Percentiles rank a stretch among this genome's conserved stretches.
These are phyloP conservation scores for Fusarium sp. DNA, from an alignment of 2,329 filamentous ascomycete genomes.

Conservation along the genomic window DNA sequence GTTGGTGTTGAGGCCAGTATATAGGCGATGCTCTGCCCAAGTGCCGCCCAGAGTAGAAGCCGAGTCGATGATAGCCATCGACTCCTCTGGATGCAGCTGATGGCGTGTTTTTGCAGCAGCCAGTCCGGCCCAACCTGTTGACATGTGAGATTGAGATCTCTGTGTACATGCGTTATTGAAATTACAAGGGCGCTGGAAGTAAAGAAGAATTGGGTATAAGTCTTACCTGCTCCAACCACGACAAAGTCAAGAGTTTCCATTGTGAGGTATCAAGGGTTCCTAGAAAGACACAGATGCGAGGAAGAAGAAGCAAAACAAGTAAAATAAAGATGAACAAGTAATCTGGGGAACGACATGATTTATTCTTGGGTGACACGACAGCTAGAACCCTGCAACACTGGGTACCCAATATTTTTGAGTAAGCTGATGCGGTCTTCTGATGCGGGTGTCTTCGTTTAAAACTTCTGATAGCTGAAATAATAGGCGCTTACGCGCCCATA, in stretches of 20 bases:
- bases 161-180: background rate
- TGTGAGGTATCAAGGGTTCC: background rate
- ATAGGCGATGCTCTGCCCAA: constrained; percentile 76
- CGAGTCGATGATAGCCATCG: constrained; percentile 70
- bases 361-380: background rate
- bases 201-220: constrained; percentile 19
- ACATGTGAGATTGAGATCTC: constrained; percentile 6
- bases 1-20: constrained; percentile 79
- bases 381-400: background rate
- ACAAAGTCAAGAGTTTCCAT: constrained; percentile 63
- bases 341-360: background rate
- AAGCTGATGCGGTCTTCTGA: background rate
- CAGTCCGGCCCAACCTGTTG: constrained; percentile 63
- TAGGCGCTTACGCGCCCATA: background rate
- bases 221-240: constrained; percentile 67
- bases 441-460: background rate
- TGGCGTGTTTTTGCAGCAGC: constrained; percentile 72
- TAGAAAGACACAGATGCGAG: background rate
- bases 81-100: constrained; percentile 68
- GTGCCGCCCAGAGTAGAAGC: constrained; percentile 73
- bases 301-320: background rate
- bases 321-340: background rate
- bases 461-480: no score
- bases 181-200: background rate
- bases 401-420: background rate